phyloP scores from a whole-genome alignment of 352 stramenopile genomes.

The Phytophthora fragariae region DNA sequence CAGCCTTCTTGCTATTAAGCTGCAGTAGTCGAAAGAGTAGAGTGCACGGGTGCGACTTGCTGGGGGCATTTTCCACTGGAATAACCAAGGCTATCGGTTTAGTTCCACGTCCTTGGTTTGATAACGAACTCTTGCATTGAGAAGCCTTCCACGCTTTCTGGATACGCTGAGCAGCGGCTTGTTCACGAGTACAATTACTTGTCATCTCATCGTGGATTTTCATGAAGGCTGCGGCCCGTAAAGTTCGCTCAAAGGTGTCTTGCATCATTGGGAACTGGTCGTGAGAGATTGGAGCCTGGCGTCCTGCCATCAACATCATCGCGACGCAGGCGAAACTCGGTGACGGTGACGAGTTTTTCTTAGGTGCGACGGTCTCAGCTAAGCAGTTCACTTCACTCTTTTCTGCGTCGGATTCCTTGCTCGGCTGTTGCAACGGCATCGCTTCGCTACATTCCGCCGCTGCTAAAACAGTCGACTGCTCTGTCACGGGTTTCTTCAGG shows the following conservation, averaged over 20 bases:
- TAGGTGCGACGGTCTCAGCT: background rate
- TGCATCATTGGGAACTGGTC: constrained; percentile 2
- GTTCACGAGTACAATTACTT: constrained; percentile 5
- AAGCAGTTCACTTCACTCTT: background rate
- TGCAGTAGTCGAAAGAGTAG: constrained; percentile 19
- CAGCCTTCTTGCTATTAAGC: background rate
- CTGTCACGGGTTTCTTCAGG: constrained; percentile 13
- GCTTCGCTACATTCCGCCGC: background rate
- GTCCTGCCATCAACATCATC: constrained; percentile 48
- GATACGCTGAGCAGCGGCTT: constrained; percentile 35
- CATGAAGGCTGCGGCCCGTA: too few relatives aligned
- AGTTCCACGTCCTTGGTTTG: constrained; percentile 2
- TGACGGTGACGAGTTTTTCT: background rate
- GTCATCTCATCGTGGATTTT: background rate
- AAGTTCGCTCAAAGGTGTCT: background rate
- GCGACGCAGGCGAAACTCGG: constrained; percentile 53
- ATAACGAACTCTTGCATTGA: constrained; percentile 5
- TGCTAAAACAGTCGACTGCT: background rate
- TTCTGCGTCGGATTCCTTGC: background rate
- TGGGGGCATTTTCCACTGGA: background rate
- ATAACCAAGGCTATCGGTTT: background rate
- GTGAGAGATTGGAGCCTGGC: constrained; percentile 28
- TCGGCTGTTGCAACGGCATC: background rate
- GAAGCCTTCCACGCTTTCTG: constrained; percentile 38
- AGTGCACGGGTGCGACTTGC: background rate